Conservation (phyloP, 108 stramenopile species). For the Craspedostauros australis region DNA sequence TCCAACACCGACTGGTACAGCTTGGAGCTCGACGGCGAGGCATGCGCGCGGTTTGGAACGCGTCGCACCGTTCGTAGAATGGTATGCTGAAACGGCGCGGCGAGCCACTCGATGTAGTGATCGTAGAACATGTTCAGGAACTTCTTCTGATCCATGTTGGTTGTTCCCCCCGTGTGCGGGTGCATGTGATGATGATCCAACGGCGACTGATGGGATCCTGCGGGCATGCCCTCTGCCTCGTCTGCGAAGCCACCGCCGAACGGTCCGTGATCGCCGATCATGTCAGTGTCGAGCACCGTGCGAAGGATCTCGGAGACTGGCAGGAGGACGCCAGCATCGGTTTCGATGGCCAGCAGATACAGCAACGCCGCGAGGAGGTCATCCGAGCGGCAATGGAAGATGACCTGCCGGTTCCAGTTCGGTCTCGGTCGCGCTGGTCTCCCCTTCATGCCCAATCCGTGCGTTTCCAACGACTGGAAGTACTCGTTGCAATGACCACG, state of each 20-base stretch:
- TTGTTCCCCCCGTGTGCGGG: constrained; percentile 5
- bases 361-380: constrained; percentile 71
- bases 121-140: constrained; percentile 83
- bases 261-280: constrained; percentile 50
- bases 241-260: constrained; percentile 44
- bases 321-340: constrained; percentile 75
- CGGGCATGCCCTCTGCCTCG: constrained; percentile 40
- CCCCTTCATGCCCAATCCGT: too few relatives aligned
- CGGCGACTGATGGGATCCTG: constrained; percentile 13
- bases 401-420: constrained; percentile 53
- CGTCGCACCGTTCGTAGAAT: constrained; percentile 49
- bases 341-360: constrained; percentile 56
- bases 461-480: constrained; percentile 9
- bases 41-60: constrained; percentile 20
- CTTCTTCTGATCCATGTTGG: constrained; percentile 55
- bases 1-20: constrained; percentile 24
- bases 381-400: constrained; percentile 58
- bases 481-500: constrained; percentile 58
- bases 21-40: constrained; percentile 5
- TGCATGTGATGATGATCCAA: constrained; percentile 27
- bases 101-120: constrained; percentile 75
- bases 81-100: constrained; percentile 70
- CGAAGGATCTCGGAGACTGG: constrained; percentile 78
- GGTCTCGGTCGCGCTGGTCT: constrained; percentile 50
- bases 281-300: constrained; percentile 80